Base-by-base conservation (phyloP, 768 basidiomycete genomes). In the Pisolithus albus region DNA sequence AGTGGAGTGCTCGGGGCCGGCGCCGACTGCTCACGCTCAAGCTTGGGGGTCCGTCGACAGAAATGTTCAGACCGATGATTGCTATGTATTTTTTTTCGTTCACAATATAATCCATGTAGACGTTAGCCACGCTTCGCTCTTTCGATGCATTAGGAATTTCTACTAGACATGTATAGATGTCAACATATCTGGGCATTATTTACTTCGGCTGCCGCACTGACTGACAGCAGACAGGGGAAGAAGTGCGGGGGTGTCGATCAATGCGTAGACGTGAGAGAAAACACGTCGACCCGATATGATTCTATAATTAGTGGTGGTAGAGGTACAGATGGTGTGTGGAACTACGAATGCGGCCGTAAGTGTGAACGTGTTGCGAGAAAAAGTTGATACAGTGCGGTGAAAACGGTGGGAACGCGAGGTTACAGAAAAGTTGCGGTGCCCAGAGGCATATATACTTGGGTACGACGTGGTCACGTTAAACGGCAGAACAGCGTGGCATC, bases 301-400 rank as follows among this genome's bases (percentile, higher is more conserved):
- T 34, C 34, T 34, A 34, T 48, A 23, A 54, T 60, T 66, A 64
- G 28, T 62, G 55, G 62, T 30, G 43, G 47, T 42, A 30, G 53
- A 55, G 28, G 48, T 63, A 66, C 67, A 66, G 38, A 15, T 46
- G 54, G 39, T 4, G 32, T 40, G 45, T 16, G 11, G 42, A 43
- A 38, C 32, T 47, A 47, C 52, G 46, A 49, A 23, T 16, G 48
- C n/a, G 19, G 18, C 37, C 30, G 28, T 38, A 42, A 46, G 16
- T 44, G 40, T 8, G 46, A 38, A 47, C 16, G 34, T 50, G 36
- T 55, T 67, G 66, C 47, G 32, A 15, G 47, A 26, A 52, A 23
- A 24, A 47, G 36, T 49, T 58, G 23, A 32, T 67, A 69, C 66
- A 67, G 48, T 24, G 49, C 43, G 51, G 52, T 13, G 6, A 38